Evolutionary conservation across 1,284 basidiomycete genomes (phyloP).

Genomic region (Marasmius oreades): DNA sequence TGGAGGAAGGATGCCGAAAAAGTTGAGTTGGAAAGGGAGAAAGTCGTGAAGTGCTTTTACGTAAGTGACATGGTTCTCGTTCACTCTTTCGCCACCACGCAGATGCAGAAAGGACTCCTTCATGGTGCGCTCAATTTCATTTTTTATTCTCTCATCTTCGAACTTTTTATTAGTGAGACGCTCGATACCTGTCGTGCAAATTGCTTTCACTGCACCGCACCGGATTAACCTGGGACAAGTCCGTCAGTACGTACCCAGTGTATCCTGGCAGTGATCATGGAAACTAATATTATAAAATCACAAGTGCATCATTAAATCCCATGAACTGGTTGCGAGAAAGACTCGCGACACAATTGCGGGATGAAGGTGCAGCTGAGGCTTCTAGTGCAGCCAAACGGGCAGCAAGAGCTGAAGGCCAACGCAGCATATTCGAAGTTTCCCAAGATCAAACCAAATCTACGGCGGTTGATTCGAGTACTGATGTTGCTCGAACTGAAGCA

Average conservation of each 20-base stretch:
- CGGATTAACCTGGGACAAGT: conserved; percentile 6
- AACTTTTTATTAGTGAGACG: conserved; percentile 6
- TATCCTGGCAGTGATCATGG: conserved; percentile 2
- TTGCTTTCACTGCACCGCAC: background rate
- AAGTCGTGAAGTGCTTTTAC: conserved; percentile 6
- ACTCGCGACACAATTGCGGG: conserved; percentile 45
- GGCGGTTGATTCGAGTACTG: conserved; percentile 4
- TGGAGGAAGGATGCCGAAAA: conserved; percentile 11
- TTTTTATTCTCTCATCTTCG: background rate
- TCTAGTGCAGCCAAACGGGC: conserved; percentile 50
- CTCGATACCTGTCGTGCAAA: conserved; percentile 4
- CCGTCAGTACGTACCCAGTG: conserved; percentile 34
- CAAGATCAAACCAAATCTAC: conserved; percentile 16
- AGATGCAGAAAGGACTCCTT: conserved; percentile 23
- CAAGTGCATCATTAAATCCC: conserved; percentile 44
- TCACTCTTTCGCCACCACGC: conserved; percentile 5
- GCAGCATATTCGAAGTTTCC: conserved; percentile 55
- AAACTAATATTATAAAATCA: conserved; percentile 23
- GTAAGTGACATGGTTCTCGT: background rate
- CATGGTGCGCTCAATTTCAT: conserved; percentile 15
- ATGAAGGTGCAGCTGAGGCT: conserved; percentile 44
- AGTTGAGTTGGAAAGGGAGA: conserved; percentile 9
- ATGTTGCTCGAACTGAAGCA: conserved; percentile 20
- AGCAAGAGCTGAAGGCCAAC: conserved; percentile 47
- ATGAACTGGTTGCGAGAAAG: conserved; percentile 63